Base-by-base conservation (phyloP, 352 stramenopile species). In the Chrysophaeum taylorii region DNA sequence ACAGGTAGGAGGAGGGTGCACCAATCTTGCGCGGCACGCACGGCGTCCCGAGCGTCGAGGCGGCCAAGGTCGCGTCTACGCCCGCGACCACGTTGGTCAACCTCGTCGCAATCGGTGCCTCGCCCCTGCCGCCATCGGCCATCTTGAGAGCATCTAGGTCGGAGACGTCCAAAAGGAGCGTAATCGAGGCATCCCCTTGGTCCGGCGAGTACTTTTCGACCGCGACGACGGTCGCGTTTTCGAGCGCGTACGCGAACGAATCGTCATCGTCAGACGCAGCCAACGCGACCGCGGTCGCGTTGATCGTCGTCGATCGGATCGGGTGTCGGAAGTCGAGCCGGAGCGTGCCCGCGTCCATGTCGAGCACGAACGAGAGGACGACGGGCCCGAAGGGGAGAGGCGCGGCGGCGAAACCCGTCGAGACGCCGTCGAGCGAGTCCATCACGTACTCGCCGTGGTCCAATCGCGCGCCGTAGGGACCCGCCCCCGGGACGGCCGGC, bases 71-170 rank as follows among this genome's bases (percentile, higher is more conserved):
- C 4, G n/a, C n/a, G 21, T 25, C 68, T 25, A 72, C 43, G 68
- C 5, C 23, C 9, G 45, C 14, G 68, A 54, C 31, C 21, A 29
- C 38, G 27, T 31, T 66, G 4, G 45, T 18, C 27, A 23, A 42
- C 36, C 27, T 29, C 39, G 42, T 48, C 43, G 43, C 36, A 5
- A 72, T n/a, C 21, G 43, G 33, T 18, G 29, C 31, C 36, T 36
- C 45, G 53, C 53, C 53, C 16, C 21, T 25, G 25, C 45, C 45
- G 27, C 12, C 23, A n/a, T 72, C 68, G 31, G 64, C 48, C 48
- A 72, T 29, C 68, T 72, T 72, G 52, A 72, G 14, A 21, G 5
- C 45, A n/a, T 54, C 27, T n/a, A 53, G 29, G 52, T 72, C 68
- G 16, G 36, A 43, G 7, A 50, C 29, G 36, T 31, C 29, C 12